Conservation (phyloP, 345 rosid species). For the Lepidium sativum region DNA sequence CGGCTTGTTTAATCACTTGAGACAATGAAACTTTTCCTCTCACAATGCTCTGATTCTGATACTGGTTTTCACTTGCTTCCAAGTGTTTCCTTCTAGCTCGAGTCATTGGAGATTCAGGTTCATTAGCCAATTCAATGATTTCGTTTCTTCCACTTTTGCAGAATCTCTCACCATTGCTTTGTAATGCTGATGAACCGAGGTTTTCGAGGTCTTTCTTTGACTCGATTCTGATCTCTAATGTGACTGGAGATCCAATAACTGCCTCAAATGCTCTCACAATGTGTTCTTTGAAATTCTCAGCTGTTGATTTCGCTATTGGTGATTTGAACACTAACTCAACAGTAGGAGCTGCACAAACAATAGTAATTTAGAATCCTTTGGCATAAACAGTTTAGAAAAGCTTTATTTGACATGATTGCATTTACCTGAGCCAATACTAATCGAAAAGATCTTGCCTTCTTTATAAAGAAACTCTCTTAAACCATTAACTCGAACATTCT, state of each 20-base stretch:
- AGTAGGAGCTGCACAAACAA: conserved; percentile 67
- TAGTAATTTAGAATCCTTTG: not conserved
- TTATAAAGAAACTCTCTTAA: conserved; percentile 60
- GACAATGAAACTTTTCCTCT: conserved; percentile 84
- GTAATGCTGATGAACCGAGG: conserved; percentile 24
- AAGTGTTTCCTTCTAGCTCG: conserved; percentile 40
- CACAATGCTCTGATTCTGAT: conserved; percentile 66
- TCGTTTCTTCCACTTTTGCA: conserved; percentile 40
- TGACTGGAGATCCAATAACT: conserved; percentile 69
- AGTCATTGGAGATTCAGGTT: conserved; percentile 18
- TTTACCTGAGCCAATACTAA: conserved; percentile 85
- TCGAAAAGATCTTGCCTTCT: conserved; percentile 78
- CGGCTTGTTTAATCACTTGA: conserved; percentile 80
- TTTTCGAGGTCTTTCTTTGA: conserved; percentile 30
- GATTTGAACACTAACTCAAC: conserved; percentile 76
- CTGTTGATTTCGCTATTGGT: conserved; percentile 40
- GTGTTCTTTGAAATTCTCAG: conserved; percentile 58
- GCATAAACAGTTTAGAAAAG: not conserved
- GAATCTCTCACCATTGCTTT: not conserved
- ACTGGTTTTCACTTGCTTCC: conserved; percentile 26
- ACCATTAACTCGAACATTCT: conserved; percentile 40
- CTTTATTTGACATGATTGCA: not conserved
- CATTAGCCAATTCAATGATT: conserved; percentile 52
- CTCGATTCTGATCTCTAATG: conserved; percentile 74
- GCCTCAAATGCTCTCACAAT: conserved; percentile 78